phyloP scores from a whole-genome alignment of 2,329 filamentous ascomycete species.

The Talaromyces funiculosus region DNA sequence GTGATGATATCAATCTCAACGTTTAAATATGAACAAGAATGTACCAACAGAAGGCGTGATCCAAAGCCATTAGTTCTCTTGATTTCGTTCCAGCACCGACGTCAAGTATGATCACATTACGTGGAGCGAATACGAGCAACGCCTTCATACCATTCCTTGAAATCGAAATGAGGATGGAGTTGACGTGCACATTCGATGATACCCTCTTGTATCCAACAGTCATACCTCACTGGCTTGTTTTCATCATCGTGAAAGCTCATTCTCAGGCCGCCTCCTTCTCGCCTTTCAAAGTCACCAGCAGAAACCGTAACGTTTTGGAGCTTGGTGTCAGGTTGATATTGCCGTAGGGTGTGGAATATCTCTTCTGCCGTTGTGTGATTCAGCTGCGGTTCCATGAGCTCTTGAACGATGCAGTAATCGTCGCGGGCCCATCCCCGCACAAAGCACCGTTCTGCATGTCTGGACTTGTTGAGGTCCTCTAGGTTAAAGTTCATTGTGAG shows the following conservation, averaged over 20 bases:
- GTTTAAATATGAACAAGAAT: too few relatives aligned
- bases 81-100: background rate
- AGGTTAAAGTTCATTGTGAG: background rate
- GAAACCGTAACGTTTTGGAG: background rate
- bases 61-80: background rate
- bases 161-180: background rate
- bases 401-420: background rate
- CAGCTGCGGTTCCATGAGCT: constrained; percentile 1
- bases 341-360: constrained; percentile 4
- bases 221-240: background rate
- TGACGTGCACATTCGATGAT: background rate
- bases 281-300: constrained; percentile 2
- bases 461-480: background rate
- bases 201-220: constrained; percentile 1
- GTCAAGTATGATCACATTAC: background rate
- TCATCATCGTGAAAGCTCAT: background rate
- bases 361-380: background rate
- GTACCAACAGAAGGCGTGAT: background rate
- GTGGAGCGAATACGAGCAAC: background rate
- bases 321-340: constrained; percentile 3
- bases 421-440: background rate
- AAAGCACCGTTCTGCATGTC: background rate
- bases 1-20: too few relatives aligned
- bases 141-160: background rate
- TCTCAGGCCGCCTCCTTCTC: background rate